These are phyloP conservation scores for Boletus rufocinnamomeus DNA, from an alignment of 768 basidiomycete genomes.

Conservation along the genomic window DNA sequence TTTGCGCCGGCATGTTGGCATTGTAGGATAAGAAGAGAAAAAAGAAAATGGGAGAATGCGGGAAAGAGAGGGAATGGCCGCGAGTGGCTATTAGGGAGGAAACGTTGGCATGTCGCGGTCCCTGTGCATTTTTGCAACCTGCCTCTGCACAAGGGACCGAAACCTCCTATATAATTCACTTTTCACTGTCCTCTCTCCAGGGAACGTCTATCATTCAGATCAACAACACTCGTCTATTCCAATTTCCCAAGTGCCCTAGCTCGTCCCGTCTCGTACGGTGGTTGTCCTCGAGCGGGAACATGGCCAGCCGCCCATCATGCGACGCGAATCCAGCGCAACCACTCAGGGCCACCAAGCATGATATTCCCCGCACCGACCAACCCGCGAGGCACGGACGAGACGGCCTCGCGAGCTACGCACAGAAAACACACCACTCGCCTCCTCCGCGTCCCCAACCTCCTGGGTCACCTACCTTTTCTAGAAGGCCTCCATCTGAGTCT, in stretches of 20 bases:
- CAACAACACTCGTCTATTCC: slow-evolving; percentile 12
- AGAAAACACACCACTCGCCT: slow-evolving; percentile 1
- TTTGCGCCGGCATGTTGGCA: slow-evolving; percentile 90
- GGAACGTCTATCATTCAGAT: slow-evolving; percentile 2
- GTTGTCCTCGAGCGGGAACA: not conserved
- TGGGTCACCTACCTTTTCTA: not conserved
- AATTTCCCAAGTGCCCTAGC: not conserved
- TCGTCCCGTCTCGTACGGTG: not conserved
- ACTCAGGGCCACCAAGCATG: slow-evolving; percentile 3
- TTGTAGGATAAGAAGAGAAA: slow-evolving; percentile 48
- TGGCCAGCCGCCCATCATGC: slow-evolving; percentile 7
- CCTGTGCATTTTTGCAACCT: slow-evolving; percentile 33
- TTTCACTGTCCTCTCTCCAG: slow-evolving; percentile 10
- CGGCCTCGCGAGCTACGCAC: slow-evolving; percentile 1
- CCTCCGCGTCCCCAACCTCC: slow-evolving; percentile 11
- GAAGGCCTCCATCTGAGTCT: not conserved
- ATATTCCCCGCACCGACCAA: slow-evolving; percentile 1
- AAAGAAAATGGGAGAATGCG: slow-evolving; percentile 51
- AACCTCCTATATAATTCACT: slow-evolving; percentile 17
- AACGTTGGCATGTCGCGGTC: slow-evolving; percentile 46
- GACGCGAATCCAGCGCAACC: slow-evolving; percentile 14
- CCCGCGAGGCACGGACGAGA: slow-evolving; percentile 5
- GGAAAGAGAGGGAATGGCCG: slow-evolving; percentile 58
- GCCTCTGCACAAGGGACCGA: slow-evolving; percentile 30
- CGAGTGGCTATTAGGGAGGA: slow-evolving; percentile 59